phyloP scores from a whole-genome alignment of 306 rosid genomes.

The Corylus avellana region DNA sequence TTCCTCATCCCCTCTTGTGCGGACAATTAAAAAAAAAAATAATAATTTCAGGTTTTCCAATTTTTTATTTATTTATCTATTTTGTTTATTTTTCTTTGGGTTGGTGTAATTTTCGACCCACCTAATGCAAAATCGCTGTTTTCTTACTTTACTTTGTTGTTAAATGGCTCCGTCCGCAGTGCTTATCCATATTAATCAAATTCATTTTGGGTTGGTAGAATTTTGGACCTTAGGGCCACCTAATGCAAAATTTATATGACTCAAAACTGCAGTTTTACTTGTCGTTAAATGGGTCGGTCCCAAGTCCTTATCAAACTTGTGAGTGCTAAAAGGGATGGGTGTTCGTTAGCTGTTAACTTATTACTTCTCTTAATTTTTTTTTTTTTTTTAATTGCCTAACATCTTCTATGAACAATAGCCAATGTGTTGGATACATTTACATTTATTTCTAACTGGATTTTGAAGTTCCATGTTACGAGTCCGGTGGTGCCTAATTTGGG shows the following conservation, averaged over 20 bases:
- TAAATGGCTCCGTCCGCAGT: not conserved
- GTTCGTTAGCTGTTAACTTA: not conserved
- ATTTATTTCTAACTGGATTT: not conserved
- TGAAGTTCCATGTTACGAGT: not conserved
- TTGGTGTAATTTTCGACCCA: not conserved
- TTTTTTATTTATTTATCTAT: not conserved
- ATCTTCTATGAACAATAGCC: not conserved
- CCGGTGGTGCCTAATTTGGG: no score
- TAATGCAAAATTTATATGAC: not conserved
- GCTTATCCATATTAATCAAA: no score
- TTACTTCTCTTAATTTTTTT: not conserved
- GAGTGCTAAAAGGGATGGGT: not conserved
- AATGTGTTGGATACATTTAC: not conserved
- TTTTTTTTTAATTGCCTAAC: not conserved
- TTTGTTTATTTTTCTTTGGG: not conserved
- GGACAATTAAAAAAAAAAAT: no score
- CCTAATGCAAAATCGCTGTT: not conserved
- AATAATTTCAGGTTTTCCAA: not conserved
- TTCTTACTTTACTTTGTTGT: not conserved
- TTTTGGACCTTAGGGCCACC: no score
- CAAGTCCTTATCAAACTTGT: not conserved
- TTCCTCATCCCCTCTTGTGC: no score
- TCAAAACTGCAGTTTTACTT: not conserved
- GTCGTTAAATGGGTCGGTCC: not conserved
- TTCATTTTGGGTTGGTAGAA: no score